Evolutionary conservation across 176 grass and related monocot genomes (phyloP).

Genomic region (Oryza meyeriana): DNA sequence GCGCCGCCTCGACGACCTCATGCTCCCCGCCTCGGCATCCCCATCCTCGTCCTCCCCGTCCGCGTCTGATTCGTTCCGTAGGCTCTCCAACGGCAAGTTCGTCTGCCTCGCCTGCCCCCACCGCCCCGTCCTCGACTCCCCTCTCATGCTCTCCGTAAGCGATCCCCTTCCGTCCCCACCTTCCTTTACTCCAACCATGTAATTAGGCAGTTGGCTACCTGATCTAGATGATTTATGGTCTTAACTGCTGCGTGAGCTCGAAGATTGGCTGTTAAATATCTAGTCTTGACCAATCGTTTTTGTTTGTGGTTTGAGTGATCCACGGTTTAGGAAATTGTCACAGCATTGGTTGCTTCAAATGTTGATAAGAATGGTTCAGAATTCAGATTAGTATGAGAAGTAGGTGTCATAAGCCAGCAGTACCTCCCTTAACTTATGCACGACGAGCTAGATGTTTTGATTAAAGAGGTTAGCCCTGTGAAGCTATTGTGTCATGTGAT

Average conservation of each 20-base stretch:
- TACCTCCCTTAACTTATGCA: background rate
- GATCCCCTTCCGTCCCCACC: background rate
- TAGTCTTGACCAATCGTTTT: background rate
- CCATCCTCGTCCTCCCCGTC: conserved; percentile 23
- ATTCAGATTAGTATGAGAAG: background rate
- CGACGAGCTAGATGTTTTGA: background rate
- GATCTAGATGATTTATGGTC: background rate
- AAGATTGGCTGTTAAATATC: background rate
- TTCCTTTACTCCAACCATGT: background rate
- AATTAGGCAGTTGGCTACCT: background rate
- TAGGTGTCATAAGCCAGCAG: background rate
- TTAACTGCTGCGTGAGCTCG: background rate
- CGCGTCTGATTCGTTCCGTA: conserved; percentile 54
- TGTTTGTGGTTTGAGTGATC: background rate
- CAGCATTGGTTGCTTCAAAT: background rate
- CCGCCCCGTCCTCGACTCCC: conserved; percentile 66
- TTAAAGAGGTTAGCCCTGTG: background rate
- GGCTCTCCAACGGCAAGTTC: conserved; percentile 62
- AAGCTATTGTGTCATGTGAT: background rate
- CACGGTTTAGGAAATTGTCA: background rate
- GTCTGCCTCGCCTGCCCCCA: conserved; percentile 66
- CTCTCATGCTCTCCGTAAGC: conserved; percentile 78
- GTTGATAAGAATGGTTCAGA: background rate
- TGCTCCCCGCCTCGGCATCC: conserved; percentile 42
- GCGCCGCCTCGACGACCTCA: conserved; percentile 70